Base-by-base conservation (phyloP, 1,284 basidiomycete species). In the Leucoagaricus sp. region DNA sequence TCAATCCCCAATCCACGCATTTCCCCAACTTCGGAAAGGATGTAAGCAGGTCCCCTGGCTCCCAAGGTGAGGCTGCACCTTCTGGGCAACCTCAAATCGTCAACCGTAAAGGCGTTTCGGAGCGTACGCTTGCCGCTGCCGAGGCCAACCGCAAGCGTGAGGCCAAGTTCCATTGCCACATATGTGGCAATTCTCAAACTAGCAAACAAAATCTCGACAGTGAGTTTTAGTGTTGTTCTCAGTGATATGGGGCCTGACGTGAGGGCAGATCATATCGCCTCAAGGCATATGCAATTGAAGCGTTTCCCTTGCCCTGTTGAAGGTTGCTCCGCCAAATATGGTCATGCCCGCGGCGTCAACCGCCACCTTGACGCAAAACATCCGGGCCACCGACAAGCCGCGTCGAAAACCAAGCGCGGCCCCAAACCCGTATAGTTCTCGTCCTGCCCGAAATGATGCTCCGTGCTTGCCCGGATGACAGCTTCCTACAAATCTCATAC, bases 141-240 rank as follows among this genome's bases (percentile, higher is more conserved):
- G 17, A 23, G 26, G 49, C 34, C 41, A 57, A 52, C 13, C 49
- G 49, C 15, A 57, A 42, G n/a, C 31, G 55, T 12, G 49, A 46
- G 28, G 47, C 41, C 33, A 57, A 40, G 19, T 57, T 57, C 33
- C 41, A 36, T 1, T 57, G 55, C 26, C 2, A 26, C 2, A 36
- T 57, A 12, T 57, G 55, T 23, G 26, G 41, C 10, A 40, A 57
- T 19, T 52, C 47, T 15, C 55, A 57, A 25, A 57, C 55, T 7
- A 57, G 55, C 34, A 57, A 57, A 36, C 55, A 57, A 26, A 57
- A 57, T 21, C 49, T 57, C 1, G 49, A 57, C 6, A 57, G 55
- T 57, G 25, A 45, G 55, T 41, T 23, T 33, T 28, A 8, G 12
- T n/a, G 13, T 17, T 28, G 13, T 28, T 40, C 13, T 44, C 6